Base-by-base conservation (phyloP, 768 basidiomycete species). In the Tephrocybe rancida region DNA sequence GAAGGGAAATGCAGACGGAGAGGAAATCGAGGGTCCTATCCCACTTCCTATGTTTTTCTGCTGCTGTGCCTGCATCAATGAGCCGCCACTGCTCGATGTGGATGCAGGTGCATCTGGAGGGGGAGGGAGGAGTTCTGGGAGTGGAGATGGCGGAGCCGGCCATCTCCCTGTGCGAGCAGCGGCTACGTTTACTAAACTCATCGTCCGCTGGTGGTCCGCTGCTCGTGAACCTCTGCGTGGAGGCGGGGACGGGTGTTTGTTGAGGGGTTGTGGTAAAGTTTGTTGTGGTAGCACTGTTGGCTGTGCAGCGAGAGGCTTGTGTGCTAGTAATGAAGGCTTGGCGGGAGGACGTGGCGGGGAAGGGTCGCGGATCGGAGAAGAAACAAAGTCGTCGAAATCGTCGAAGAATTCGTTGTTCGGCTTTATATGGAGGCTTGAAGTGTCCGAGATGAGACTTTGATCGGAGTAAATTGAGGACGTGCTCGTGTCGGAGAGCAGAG, bases 101-200 rank as follows among this genome's bases (percentile, higher is more conserved):
- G 60, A 58, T 16, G 50, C 48, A 14, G 65, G 24, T 44, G 55
- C 49, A 8, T 29, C 56, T 9, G 67, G 66, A 16, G 65, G 64
- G 21, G 66, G 62, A n/a, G 63, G 53, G 3, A 56, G 48, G 22
- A n/a, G n/a, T n/a, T 54, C 51, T 18, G 68, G 73, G 14, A 66
- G 50, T 3, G 64, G 67, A 22, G 63, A 61, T 7, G 62, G 61
- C 21, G 62, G 63, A 49, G 72, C 72, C 8, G 76, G 74, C 78
- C 78, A 81, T 24, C 67, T 69, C n/a, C 76, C 76, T 2, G 71
- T 67, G 13, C 74, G 73, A 3, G 82, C 68, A 7, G 84, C 84
- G 7, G 82, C 87, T 14, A 67, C 70, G 56, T 84, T 78, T 59
- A 90, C 65, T 22, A 89, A 71, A 55, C 74, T 83, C 55, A 79